phyloP scores from a whole-genome alignment of 1,284 basidiomycete species.

The Trametes versicolor region DNA sequence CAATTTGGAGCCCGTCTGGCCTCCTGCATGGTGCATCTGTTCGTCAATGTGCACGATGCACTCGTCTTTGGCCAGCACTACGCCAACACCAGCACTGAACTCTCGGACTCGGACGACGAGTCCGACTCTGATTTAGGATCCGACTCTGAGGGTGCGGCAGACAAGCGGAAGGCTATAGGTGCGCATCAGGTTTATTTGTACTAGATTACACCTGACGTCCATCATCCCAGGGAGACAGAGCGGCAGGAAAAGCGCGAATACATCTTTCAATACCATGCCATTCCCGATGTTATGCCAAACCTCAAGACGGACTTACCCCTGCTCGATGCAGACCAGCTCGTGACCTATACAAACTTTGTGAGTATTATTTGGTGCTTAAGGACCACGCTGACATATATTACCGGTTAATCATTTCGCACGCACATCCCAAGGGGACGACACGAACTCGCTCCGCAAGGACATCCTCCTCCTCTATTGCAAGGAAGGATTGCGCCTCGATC shows the following conservation, averaged over 20 bases:
- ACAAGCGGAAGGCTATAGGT: too few relatives aligned
- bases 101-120: neutral
- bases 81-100: neutral
- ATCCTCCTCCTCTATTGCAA: neutral
- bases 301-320: neutral
- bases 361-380: neutral
- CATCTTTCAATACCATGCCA: constrained; percentile 1
- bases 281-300: neutral
- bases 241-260: neutral
- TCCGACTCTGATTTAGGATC: too few relatives aligned
- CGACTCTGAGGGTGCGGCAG: too few relatives aligned
- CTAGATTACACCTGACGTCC: neutral
- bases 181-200: neutral
- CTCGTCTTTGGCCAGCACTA: neutral
- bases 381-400: neutral
- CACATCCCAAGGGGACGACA: neutral
- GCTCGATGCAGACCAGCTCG: neutral
- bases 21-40: neutral
- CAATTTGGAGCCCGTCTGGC: neutral
- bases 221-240: neutral
- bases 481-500: neutral
- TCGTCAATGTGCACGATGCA: constrained; percentile 1
- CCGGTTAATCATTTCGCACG: neutral
- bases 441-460: neutral
- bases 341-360: neutral